Evolutionary conservation across 2,329 filamentous ascomycete species (phyloP).

Genomic region (Ophiocordyceps camponoti-rufipedis): DNA sequence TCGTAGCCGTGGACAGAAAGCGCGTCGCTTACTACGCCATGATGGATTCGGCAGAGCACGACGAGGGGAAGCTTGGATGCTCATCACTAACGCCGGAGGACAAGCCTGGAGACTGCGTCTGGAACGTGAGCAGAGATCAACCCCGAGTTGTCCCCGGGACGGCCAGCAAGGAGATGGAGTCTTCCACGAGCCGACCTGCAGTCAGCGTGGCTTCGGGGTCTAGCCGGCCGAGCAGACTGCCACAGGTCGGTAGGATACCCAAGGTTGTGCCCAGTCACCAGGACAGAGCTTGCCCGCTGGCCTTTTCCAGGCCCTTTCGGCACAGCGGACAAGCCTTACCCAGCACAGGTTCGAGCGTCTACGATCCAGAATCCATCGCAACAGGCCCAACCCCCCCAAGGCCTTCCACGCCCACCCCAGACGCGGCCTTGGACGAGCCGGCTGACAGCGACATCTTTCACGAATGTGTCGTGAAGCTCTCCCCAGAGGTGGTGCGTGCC

Average conservation of each 20-base stretch:
- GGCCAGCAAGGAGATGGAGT: background rate
- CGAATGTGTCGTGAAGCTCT: conserved; percentile 12
- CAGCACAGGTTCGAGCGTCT: conserved; percentile 12
- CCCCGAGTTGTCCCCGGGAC: background rate
- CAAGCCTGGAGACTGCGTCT: too few relatives aligned
- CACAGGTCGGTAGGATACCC: conserved; percentile 74
- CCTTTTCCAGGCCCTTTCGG: conserved; percentile 71
- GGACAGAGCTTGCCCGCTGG: conserved; percentile 51
- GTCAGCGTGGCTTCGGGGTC: background rate
- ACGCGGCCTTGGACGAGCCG: conserved; percentile 17
- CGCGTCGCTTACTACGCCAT: conserved; percentile 42
- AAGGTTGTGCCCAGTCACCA: conserved; percentile 55
- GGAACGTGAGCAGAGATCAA: too few relatives aligned
- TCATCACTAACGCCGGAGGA: background rate
- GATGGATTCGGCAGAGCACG: conserved; percentile 39
- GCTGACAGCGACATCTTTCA: conserved; percentile 12
- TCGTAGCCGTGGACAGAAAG: conserved; percentile 30
- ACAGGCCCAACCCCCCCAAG: conserved; percentile 27
- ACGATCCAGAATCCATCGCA: conserved; percentile 21
- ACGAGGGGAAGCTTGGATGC: conserved; percentile 23
- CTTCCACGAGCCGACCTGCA: conserved; percentile 1
- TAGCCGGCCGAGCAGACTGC: conserved; percentile 37
- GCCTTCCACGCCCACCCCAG: conserved; percentile 17
- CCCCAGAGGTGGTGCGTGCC: conserved; percentile 12
- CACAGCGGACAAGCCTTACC: conserved; percentile 23